These are phyloP conservation scores for Neonectria coccinea DNA, from an alignment of 2,329 filamentous ascomycete genomes.

Conservation along the genomic window DNA sequence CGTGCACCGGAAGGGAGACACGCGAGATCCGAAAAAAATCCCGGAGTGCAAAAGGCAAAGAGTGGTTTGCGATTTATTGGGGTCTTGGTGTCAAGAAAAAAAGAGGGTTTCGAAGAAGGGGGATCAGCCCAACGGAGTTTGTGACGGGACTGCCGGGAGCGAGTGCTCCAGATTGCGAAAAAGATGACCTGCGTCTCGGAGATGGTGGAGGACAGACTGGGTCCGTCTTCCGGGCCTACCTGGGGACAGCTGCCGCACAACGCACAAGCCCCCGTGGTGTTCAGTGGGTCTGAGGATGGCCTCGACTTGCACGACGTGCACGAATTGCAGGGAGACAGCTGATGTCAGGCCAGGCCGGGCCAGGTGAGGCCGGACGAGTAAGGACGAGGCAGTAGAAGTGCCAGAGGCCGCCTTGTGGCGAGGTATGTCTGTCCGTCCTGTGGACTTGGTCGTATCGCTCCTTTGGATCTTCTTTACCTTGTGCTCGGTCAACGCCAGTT, in stretches of 20 bases:
- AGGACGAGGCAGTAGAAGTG: conserved; percentile 7
- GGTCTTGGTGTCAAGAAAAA: conserved; percentile 8
- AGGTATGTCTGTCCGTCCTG: conserved; percentile 2
- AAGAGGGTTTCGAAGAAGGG: conserved; percentile 19
- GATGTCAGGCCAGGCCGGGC: conserved; percentile 23
- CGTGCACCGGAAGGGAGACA: conserved; percentile 11
- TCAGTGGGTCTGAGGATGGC: conserved; percentile 21
- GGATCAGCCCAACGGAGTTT: conserved; percentile 5
- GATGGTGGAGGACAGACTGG: conserved; percentile 43
- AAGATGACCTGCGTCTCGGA: conserved; percentile 38
- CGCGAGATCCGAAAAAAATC: conserved; percentile 14
- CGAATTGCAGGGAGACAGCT: conserved; percentile 12
- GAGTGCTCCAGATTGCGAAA: conserved; percentile 30
- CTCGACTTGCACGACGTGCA: not conserved
- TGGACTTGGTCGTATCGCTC: conserved; percentile 12
- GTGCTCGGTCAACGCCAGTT: not conserved
- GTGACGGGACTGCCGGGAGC: conserved; percentile 6
- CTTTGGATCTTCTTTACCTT: not conserved
- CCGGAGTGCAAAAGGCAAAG: conserved; percentile 1
- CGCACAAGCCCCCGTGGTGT: conserved; percentile 27
- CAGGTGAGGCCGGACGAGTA: conserved; percentile 1
- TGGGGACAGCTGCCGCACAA: conserved; percentile 25
- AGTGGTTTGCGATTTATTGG: not conserved
- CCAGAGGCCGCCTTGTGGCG: conserved; percentile 7
- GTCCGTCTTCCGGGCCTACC: conserved; percentile 30